Conservation (phyloP, 495 filamentous ascomycete species). For the Delitschia confertaspora region DNA sequence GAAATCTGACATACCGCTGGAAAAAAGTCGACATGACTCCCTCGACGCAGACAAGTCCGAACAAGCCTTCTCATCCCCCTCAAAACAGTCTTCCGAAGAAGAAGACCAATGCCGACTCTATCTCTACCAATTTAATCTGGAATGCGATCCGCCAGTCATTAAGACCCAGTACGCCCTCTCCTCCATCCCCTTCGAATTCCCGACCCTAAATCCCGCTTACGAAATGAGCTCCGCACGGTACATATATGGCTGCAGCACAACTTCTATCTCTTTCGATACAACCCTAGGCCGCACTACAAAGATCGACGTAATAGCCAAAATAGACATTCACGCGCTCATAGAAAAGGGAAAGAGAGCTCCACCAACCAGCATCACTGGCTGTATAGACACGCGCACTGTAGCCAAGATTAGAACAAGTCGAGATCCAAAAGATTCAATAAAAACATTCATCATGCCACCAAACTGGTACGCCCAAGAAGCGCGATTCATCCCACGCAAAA, state of each 20-base stretch:
- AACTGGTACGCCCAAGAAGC: conserved; percentile 57
- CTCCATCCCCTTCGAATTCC: conserved; percentile 56
- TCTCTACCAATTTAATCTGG: conserved; percentile 50
- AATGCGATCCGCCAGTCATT: conserved; percentile 8
- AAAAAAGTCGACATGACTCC: neutral
- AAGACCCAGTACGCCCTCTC: conserved; percentile 49
- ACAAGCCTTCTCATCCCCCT: neutral
- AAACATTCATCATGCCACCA: conserved; percentile 47
- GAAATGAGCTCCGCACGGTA: conserved; percentile 47
- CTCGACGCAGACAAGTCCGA: neutral
- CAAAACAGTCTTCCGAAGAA: conserved; percentile 23
- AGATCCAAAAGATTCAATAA: conserved; percentile 45
- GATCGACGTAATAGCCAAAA: conserved; percentile 53
- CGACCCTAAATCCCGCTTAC: conserved; percentile 41
- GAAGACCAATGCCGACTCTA: conserved; percentile 58
- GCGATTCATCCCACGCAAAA: conserved; percentile 45
- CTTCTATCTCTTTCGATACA: conserved; percentile 41
- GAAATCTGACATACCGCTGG: neutral
- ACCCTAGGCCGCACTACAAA: conserved; percentile 49
- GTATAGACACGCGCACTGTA: conserved; percentile 46
- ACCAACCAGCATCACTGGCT: conserved; percentile 43
- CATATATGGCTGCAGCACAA: conserved; percentile 49
- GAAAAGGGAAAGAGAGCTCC: conserved; percentile 35
- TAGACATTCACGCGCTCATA: conserved; percentile 45
- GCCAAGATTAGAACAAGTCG: conserved; percentile 37